A percentile compares a stretch with the other conserved stretches of the same genome.
These are phyloP conservation scores for Kokia cookei DNA, from an alignment of 441 rosid species.

Conservation along the genomic window DNA sequence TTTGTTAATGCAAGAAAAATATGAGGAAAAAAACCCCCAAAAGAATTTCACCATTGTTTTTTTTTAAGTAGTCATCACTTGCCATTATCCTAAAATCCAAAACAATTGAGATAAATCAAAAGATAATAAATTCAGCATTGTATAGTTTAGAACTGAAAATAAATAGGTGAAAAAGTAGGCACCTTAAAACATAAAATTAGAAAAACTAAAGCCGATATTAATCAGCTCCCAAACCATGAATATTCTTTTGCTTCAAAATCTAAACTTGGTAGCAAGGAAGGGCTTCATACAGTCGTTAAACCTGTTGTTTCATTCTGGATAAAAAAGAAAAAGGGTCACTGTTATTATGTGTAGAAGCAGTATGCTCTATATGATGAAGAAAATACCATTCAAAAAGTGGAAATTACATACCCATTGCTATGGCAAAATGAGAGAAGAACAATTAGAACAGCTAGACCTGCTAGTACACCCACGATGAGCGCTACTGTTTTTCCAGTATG, in stretches of 20 bases:
- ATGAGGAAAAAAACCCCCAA: no score
- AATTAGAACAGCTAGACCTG: conserved; percentile 59
- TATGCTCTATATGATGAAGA: no score
- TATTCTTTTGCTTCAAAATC: neutral
- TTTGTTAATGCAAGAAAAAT: no score
- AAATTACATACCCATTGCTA: conserved; percentile 33
- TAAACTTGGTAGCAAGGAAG: neutral
- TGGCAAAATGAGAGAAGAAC: conserved; percentile 74
- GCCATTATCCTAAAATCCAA: no score
- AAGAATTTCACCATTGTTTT: no score
- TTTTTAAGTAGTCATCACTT: no score
- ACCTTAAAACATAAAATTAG: neutral
- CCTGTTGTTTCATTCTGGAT: neutral
- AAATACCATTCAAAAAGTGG: no score
- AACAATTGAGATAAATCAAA: no score
- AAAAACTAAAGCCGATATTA: neutral
- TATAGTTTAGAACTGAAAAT: no score
- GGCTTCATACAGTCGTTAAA: neutral
- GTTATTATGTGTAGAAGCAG: no score
- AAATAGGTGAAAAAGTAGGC: neutral
- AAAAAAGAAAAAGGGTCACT: no score
- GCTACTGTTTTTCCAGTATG: conserved; percentile 71
- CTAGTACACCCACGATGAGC: conserved; percentile 70
- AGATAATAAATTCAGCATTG: no score
- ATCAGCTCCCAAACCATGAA: neutral